A percentile compares a stretch with the other conserved stretches of the same genome.
Conservation (phyloP, 1,284 basidiomycete genomes). For the Austroboletus olivaceoglutinosus region DNA sequence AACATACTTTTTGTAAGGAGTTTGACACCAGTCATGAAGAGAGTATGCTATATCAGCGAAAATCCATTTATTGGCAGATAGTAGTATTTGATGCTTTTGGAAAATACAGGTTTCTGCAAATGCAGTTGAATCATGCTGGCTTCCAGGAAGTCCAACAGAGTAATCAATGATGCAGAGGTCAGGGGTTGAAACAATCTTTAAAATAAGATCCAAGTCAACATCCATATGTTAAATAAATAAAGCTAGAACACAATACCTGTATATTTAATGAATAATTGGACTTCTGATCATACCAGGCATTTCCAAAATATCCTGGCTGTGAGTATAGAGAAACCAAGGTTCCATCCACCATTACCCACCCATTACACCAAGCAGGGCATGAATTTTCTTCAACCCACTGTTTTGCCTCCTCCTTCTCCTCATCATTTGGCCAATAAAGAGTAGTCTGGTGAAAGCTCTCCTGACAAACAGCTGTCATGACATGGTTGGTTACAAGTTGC, state of each 20-base stretch:
- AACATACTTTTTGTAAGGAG: slow-evolving; percentile 26
- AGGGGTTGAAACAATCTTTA: slow-evolving; percentile 14
- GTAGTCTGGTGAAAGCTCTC: slow-evolving; percentile 7
- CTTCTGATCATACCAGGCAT: slow-evolving; percentile 40
- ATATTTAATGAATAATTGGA: slow-evolving; percentile 39
- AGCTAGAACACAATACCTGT: slow-evolving; percentile 23
- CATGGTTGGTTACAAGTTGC: slow-evolving; percentile 24
- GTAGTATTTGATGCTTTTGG: background rate
- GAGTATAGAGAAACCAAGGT: slow-evolving; percentile 36
- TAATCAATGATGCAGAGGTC: too few species aligned
- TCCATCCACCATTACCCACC: slow-evolving; percentile 38
- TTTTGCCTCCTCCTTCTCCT: slow-evolving; percentile 6
- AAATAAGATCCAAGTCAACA: too few species aligned
- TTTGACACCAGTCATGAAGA: slow-evolving; percentile 20
- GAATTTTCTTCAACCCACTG: background rate
- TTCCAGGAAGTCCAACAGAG: too few species aligned
- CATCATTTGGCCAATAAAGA: slow-evolving; percentile 2
- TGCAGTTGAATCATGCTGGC: too few species aligned
- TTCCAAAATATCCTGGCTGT: slow-evolving; percentile 32
- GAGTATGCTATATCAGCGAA: slow-evolving; percentile 41
- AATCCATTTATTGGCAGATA: slow-evolving; percentile 24
- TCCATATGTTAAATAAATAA: slow-evolving; percentile 21
- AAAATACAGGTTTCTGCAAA: too few species aligned
- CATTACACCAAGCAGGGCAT: slow-evolving; percentile 16
- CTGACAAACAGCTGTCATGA: slow-evolving; percentile 9